Evolutionary conservation across 306 rosid genomes (phyloP).

Genomic region (Delonix regia): DNA sequence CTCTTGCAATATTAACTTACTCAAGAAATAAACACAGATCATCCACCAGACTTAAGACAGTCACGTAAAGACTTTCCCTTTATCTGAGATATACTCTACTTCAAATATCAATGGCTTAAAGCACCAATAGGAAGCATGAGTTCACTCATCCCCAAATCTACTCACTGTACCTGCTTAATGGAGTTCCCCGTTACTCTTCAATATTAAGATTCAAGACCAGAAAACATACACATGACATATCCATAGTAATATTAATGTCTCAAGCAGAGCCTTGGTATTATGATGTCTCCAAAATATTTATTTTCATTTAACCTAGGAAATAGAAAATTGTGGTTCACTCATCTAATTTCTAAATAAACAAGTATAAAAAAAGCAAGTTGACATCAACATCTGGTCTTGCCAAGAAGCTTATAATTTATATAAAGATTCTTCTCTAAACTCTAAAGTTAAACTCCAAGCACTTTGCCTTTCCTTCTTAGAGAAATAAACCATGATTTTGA

Average conservation of each 20-base stretch:
- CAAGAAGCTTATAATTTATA: not conserved
- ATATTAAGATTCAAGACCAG: conserved; percentile 16
- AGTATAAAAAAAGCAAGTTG: not conserved
- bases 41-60: conserved; percentile 1
- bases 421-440: not conserved
- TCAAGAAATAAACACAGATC: not conserved
- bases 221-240: not conserved
- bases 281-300: not conserved
- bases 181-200: not conserved
- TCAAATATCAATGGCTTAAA: not conserved
- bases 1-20: too few relatives aligned
- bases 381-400: not conserved
- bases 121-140: not conserved
- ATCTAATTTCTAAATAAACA: not conserved
- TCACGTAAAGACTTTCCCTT: not conserved
- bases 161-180: conserved; percentile 1
- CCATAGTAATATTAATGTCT: too few relatives aligned
- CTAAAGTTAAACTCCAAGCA: not conserved
- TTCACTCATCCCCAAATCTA: not conserved
- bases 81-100: not conserved
- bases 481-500: not conserved
- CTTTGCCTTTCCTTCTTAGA: not conserved
- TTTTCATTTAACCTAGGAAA: not conserved
- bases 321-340: not conserved
- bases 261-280: too few relatives aligned